A percentile compares a stretch with the other conserved stretches of the same genome.
phyloP scores from a whole-genome alignment of 108 stramenopile genomes.

The Aurantiochytrium sp. region DNA sequence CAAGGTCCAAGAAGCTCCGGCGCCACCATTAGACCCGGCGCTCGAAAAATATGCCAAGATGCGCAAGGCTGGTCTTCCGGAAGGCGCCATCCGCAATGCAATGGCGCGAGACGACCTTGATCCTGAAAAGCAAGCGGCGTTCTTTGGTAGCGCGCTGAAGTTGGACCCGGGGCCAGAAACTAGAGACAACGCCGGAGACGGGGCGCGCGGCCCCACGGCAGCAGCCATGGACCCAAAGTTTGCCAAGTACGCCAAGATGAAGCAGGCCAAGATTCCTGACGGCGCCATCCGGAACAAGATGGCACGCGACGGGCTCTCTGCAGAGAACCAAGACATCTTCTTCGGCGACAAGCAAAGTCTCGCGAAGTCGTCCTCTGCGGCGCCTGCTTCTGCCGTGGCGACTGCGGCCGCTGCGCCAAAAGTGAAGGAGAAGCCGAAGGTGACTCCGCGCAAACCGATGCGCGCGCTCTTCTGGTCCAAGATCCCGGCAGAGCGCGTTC shows the following conservation, averaged over 20 bases:
- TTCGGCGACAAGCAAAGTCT: no score
- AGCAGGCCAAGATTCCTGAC: neutral
- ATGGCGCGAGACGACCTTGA: neutral
- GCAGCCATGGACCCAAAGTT: neutral
- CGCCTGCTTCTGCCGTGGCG: neutral
- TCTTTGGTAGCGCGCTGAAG: neutral
- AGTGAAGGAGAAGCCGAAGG: neutral
- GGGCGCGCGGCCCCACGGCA: neutral
- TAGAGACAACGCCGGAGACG: neutral
- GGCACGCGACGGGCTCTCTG: neutral
- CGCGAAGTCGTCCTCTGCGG: neutral
- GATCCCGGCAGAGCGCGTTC: neutral
- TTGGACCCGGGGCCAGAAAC: neutral
- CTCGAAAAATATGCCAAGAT: neutral
- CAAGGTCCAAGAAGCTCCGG: neutral
- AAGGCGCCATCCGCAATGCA: constrained; percentile 7
- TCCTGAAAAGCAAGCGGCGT: neutral
- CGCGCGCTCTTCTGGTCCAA: constrained; percentile 26
- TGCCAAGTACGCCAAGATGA: constrained; percentile 8
- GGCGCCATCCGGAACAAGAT: neutral
- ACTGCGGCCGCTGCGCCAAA: neutral
- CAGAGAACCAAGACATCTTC: neutral
- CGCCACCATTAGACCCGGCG: neutral
- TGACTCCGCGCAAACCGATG: neutral
- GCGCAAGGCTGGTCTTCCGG: neutral